These are phyloP conservation scores for Gyrodon lividus DNA, from an alignment of 768 basidiomycete genomes.

Conservation along the genomic window DNA sequence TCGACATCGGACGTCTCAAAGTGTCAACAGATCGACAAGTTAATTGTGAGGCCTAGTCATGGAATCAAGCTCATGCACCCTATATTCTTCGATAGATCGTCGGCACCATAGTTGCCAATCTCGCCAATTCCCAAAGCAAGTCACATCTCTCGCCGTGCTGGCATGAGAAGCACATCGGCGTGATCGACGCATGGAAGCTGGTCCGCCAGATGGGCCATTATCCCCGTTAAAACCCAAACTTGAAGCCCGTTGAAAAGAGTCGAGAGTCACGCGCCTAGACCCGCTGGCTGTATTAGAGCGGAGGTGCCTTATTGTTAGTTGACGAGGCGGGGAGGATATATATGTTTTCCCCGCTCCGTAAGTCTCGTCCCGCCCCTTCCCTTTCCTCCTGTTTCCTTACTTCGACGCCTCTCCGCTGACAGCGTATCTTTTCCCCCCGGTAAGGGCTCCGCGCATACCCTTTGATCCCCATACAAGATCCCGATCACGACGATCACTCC, in stretches of 20 bases:
- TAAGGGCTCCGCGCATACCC: not conserved
- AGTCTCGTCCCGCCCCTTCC: not conserved
- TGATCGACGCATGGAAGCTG: constrained; percentile 25
- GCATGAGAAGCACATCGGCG: constrained; percentile 16
- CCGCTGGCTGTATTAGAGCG: constrained; percentile 16
- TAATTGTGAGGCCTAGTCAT: constrained; percentile 3
- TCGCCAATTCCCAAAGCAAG: constrained; percentile 20
- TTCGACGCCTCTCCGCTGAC: constrained; percentile 4
- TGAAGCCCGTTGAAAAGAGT: constrained; percentile 7
- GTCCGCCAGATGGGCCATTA: constrained; percentile 9
- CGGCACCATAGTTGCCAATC: constrained; percentile 9
- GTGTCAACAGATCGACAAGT: constrained; percentile 15
- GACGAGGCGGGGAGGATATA: constrained; percentile 11
- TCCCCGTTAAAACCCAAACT: constrained; percentile 10
- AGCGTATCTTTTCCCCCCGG: not conserved
- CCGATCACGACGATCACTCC: too few relatives aligned
- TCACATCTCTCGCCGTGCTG: constrained; percentile 13
- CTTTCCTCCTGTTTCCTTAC: constrained; percentile 10
- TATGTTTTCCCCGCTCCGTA: constrained; percentile 11
- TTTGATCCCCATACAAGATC: not conserved
- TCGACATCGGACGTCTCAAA: constrained; percentile 4
- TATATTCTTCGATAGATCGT: not conserved
- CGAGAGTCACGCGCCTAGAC: constrained; percentile 16
- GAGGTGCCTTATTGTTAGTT: constrained; percentile 15
- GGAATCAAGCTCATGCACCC: not conserved